Evolutionary conservation across 202 grass and related monocot genomes (phyloP).

Genomic region (Setaria italica): DNA sequence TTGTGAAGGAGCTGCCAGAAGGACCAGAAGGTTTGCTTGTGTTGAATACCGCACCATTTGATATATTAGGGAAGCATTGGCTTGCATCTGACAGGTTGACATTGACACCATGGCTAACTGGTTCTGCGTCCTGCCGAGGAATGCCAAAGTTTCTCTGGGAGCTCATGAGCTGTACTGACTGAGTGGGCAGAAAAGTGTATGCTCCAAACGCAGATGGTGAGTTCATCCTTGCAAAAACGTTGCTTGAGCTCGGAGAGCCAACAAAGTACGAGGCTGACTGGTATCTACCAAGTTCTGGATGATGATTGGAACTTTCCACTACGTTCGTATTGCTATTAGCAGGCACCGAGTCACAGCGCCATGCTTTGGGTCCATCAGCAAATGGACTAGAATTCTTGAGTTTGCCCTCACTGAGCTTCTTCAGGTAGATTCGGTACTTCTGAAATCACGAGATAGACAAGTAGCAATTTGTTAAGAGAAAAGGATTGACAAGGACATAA

Average conservation of each 20-base stretch:
- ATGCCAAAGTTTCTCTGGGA: conserved; percentile 18
- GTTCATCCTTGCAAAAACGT: conserved; percentile 31
- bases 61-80: not conserved
- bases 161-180: conserved; percentile 25
- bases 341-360: not conserved
- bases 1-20: not conserved
- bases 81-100: conserved; percentile 2
- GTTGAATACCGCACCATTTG: not conserved
- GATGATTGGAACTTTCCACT: conserved; percentile 42
- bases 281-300: conserved; percentile 34
- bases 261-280: not conserved
- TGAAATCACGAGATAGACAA: conserved; percentile 46
- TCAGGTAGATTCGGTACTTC: conserved; percentile 68
- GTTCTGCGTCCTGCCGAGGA: not conserved
- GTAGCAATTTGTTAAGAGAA: not conserved
- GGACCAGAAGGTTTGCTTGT: not conserved
- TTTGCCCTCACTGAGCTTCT: conserved; percentile 40
- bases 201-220: conserved; percentile 33
- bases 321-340: conserved; percentile 35
- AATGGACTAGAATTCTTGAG: conserved; percentile 24
- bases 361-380: conserved; percentile 24
- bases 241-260: conserved; percentile 17
- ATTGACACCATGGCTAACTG: conserved; percentile 30
- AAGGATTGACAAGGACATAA: not conserved
- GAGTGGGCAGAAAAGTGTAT: conserved; percentile 31